phyloP scores from a whole-genome alignment of 371 early-diverging fungal species.

The Phascolomyces articulosus region DNA sequence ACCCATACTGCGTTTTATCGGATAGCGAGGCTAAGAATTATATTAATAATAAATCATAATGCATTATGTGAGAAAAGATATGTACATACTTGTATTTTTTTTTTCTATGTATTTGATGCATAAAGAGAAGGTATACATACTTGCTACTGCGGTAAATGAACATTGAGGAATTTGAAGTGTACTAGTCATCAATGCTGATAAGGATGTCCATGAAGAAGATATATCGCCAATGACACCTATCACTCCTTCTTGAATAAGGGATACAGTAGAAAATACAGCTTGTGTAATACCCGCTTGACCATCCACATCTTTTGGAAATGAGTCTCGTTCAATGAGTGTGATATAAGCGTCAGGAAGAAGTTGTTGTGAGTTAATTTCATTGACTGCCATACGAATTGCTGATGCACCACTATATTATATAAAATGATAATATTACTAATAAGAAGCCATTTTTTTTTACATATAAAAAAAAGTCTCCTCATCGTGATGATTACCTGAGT shows the following conservation, averaged over 20 bases:
- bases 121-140: slow-evolving; percentile 34
- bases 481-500: slow-evolving; percentile 40
- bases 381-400: slow-evolving; percentile 59
- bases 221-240: slow-evolving; percentile 64
- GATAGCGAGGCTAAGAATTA: slow-evolving; percentile 50
- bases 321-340: slow-evolving; percentile 60
- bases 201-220: slow-evolving; percentile 60
- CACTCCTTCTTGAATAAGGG: slow-evolving; percentile 59
- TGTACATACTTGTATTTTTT: not conserved
- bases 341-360: slow-evolving; percentile 63
- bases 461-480: too few species aligned
- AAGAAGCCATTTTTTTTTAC: too few species aligned
- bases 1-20: slow-evolving; percentile 57
- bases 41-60: not conserved
- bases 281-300: slow-evolving; percentile 50
- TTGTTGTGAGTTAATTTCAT: slow-evolving; percentile 56
- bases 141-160: slow-evolving; percentile 61
- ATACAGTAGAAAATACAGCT: slow-evolving; percentile 59
- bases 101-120: too few species aligned
- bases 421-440: not conserved
- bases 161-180: slow-evolving; percentile 66
- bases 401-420: slow-evolving; percentile 50
- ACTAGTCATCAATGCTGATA: slow-evolving; percentile 61
- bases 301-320: slow-evolving; percentile 53
- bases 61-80: slow-evolving; percentile 4